Conservation (phyloP, 208 protist genomes). For the Leishmania braziliensis region DNA sequence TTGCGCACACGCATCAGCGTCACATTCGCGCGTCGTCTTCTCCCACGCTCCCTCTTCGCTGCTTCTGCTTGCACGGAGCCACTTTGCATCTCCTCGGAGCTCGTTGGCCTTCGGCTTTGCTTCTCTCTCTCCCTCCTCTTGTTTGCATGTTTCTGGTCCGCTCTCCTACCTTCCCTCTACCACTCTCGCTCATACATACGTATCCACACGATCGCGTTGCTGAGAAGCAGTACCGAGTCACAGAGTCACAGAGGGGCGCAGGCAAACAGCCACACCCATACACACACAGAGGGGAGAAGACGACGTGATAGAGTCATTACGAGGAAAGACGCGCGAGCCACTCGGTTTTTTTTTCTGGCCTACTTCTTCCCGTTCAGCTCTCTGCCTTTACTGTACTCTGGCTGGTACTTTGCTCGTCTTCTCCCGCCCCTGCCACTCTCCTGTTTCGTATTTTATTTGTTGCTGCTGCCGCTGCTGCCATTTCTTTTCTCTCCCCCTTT, state of each 20-base stretch:
- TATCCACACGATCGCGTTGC: background rate
- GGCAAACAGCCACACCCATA: background rate
- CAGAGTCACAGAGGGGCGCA: background rate
- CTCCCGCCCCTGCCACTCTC: background rate
- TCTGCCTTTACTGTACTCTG: background rate
- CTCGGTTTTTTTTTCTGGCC: background rate
- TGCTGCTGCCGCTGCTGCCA: background rate
- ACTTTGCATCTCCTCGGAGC: background rate
- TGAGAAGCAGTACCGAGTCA: background rate
- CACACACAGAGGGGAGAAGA: background rate
- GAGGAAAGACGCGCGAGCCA: background rate
- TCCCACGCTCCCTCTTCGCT: background rate
- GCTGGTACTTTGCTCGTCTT: background rate
- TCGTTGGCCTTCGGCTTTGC: background rate
- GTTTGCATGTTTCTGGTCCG: background rate
- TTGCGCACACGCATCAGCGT: background rate
- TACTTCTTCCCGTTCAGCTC: background rate
- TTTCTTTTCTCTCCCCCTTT: conserved; percentile 2
- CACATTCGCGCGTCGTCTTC: background rate
- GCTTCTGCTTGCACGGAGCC: background rate
- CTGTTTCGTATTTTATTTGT: background rate
- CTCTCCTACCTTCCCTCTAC: background rate
- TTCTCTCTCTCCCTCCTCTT: background rate
- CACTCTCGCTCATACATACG: background rate
- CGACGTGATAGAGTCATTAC: background rate